Evolutionary conservation across 2,329 filamentous ascomycete genomes (phyloP).

Genomic region (Cladosporium velox): DNA sequence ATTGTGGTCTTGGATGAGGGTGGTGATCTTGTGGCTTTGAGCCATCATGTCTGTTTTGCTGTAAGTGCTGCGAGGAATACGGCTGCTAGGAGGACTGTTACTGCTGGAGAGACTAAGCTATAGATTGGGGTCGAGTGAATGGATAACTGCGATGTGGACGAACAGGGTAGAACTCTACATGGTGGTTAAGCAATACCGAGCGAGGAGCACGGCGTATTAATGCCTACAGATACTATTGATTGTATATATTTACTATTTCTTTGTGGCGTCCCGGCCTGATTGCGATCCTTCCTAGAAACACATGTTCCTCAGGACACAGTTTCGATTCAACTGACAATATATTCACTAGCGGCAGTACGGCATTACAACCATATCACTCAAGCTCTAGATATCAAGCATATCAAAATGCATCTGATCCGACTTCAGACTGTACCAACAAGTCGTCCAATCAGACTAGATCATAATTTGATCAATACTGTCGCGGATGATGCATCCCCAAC

Average conservation of each 20-base stretch:
- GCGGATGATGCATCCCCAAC: not conserved
- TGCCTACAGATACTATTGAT: not conserved
- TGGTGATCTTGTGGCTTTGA: slow-evolving; percentile 67
- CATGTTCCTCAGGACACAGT: not conserved
- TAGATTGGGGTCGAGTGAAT: slow-evolving; percentile 2
- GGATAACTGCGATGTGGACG: not conserved
- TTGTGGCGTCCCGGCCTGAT: too few relatives aligned
- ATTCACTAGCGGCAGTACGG: not conserved
- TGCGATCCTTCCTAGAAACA: too few relatives aligned
- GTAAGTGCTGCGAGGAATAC: slow-evolving; percentile 65
- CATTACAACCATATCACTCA: not conserved
- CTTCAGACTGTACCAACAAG: not conserved
- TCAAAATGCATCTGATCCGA: not conserved
- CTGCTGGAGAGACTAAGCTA: slow-evolving; percentile 27
- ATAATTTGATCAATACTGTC: not conserved
- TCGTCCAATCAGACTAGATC: not conserved
- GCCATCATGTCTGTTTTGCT: slow-evolving; percentile 67
- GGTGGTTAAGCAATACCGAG: not conserved
- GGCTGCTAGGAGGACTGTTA: slow-evolving; percentile 48
- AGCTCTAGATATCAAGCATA: not conserved
- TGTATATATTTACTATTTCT: not conserved
- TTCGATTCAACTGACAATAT: not conserved
- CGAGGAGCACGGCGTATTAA: not conserved
- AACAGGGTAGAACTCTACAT: not conserved
- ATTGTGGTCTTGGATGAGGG: slow-evolving; percentile 65